phyloP scores from a whole-genome alignment of 352 stramenopile species.

The Thalassiosira livingstoniorum region DNA sequence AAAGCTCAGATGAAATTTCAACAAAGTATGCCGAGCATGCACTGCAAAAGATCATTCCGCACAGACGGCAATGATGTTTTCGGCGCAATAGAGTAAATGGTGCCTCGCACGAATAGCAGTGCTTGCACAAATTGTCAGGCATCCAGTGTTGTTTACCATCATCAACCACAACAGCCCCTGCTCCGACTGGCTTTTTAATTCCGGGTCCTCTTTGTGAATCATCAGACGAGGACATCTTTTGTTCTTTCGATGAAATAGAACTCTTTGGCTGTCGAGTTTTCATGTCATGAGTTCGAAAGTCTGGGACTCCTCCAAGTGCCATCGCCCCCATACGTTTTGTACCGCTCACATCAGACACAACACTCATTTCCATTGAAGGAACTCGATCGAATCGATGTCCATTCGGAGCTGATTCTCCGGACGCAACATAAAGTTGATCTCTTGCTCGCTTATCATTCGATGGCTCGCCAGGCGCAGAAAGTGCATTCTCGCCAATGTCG shows the following conservation, averaged over 20 bases:
- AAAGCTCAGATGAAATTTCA: conserved; percentile 41
- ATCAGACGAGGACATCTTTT: too few relatives aligned
- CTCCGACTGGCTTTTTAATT: neutral
- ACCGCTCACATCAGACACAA: neutral
- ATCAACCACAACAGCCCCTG: conserved; percentile 57
- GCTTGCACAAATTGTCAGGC: conserved; percentile 84
- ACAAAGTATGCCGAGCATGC: conserved; percentile 84
- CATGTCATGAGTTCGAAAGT: too few relatives aligned
- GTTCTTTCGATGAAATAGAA: too few relatives aligned
- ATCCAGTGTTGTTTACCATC: conserved; percentile 85
- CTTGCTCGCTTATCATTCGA: too few relatives aligned
- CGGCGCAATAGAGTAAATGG: conserved; percentile 83
- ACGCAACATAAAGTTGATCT: neutral
- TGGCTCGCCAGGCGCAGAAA: neutral
- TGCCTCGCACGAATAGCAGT: conserved; percentile 83
- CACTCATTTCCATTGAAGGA: neutral
- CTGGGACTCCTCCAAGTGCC: too few relatives aligned
- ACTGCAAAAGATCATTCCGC: conserved; percentile 87
- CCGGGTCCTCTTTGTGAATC: too few relatives aligned
- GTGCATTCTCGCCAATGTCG: neutral
- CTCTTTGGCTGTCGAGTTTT: too few relatives aligned
- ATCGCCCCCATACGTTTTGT: too few relatives aligned
- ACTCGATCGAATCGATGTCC: neutral
- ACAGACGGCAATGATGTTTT: conserved; percentile 86
- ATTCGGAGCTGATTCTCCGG: neutral